These are phyloP conservation scores for Trametes cubensis DNA, from an alignment of 768 basidiomycete species.

Conservation along the genomic window DNA sequence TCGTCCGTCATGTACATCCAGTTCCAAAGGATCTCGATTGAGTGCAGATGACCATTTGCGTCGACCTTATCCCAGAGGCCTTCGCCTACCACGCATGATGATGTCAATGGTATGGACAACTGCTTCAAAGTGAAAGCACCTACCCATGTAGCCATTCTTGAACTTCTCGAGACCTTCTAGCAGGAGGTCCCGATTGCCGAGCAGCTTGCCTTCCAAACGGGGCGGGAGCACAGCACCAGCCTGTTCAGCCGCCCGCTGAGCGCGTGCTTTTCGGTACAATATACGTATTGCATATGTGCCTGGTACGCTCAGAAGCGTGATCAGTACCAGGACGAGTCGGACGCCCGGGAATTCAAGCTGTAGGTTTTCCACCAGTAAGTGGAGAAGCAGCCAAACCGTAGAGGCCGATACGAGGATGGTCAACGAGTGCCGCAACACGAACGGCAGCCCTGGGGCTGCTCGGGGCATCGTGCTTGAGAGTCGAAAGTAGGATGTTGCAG, in stretches of 20 bases:
- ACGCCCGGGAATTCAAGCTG: too few species aligned
- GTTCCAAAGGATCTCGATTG: slow-evolving; percentile 28
- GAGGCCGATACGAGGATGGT: too few species aligned
- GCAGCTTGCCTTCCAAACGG: background rate
- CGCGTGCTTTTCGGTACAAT: background rate
- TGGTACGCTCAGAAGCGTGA: background rate
- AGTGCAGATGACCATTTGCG: slow-evolving; percentile 28
- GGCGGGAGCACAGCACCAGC: slow-evolving; percentile 7
- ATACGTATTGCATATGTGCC: background rate
- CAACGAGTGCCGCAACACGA: too few species aligned
- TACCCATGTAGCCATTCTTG: slow-evolving; percentile 8
- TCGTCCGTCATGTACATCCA: slow-evolving; percentile 23
- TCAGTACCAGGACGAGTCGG: background rate
- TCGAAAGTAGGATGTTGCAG: too few species aligned
- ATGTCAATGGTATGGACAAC: background rate
- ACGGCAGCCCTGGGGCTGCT: too few species aligned
- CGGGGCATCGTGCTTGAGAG: too few species aligned
- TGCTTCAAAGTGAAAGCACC: background rate
- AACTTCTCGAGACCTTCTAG: background rate
- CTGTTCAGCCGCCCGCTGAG: slow-evolving; percentile 1
- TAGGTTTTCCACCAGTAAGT: too few species aligned
- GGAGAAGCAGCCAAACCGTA: too few species aligned
- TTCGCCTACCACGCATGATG: slow-evolving; percentile 26
- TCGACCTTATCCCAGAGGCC: slow-evolving; percentile 29
- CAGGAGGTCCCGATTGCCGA: slow-evolving; percentile 6